Conservation (phyloP, 2,329 filamentous ascomycete species). For the Beauveria medogensis region DNA sequence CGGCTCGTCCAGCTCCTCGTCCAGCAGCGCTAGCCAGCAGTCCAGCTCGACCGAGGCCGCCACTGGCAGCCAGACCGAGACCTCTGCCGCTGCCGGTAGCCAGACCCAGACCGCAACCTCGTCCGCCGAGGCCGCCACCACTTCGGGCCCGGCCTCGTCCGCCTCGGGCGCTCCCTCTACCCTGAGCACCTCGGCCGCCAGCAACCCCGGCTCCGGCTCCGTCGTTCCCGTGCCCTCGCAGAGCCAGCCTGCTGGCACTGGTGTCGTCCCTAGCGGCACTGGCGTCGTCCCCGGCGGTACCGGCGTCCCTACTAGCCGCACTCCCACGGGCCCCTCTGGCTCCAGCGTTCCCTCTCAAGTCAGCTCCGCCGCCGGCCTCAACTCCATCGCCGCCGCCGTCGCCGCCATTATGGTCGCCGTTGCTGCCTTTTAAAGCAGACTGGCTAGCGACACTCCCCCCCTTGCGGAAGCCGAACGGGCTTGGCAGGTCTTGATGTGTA, state of each 20-base stretch:
- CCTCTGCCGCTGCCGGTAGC: conserved; percentile 4
- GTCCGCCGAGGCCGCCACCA: not conserved
- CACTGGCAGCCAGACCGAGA: conserved; percentile 9
- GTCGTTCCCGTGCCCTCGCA: not conserved
- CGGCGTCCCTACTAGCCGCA: no score
- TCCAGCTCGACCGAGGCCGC: conserved; percentile 1
- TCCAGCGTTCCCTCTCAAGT: not conserved
- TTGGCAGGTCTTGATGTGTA: not conserved
- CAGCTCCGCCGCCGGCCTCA: conserved; percentile 18
- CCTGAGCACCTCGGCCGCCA: conserved; percentile 17
- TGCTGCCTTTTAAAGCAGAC: conserved; percentile 21
- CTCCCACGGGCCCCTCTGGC: not conserved
- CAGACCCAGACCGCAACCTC: not conserved
- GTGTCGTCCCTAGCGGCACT: not conserved
- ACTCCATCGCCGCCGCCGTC: conserved; percentile 24
- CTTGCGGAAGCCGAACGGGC: not conserved
- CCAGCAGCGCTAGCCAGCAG: conserved; percentile 15
- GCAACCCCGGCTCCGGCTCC: conserved; percentile 20
- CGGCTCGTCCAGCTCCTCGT: conserved; percentile 7
- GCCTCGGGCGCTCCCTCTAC: conserved; percentile 7
- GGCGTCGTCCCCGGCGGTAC: not conserved
- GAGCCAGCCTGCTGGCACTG: conserved; percentile 13
- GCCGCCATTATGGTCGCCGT: conserved; percentile 23
- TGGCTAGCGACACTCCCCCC: no score
- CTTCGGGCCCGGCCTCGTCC: not conserved